Conservation (phyloP, 2,329 filamentous ascomycete species). For the Ilyonectria robusta region DNA sequence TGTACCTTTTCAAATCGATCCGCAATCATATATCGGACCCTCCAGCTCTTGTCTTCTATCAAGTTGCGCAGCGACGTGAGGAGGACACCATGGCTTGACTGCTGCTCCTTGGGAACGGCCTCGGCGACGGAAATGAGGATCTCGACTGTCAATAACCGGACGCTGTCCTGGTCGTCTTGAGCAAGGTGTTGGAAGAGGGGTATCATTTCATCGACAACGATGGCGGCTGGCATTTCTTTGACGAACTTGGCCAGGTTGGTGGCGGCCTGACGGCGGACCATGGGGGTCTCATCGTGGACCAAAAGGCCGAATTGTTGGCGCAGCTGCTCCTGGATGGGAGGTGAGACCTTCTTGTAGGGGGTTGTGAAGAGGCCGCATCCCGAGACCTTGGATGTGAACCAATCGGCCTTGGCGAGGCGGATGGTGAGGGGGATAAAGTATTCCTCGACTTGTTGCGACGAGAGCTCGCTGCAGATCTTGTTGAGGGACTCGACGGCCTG, state of each 20-base stretch:
- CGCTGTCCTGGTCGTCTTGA: slow-evolving; percentile 97
- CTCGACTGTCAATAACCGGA: slow-evolving; percentile 94
- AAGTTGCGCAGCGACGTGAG: slow-evolving; percentile 90
- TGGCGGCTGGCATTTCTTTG: slow-evolving; percentile 92
- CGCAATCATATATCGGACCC: slow-evolving; percentile 98
- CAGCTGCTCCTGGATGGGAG: slow-evolving; percentile 89
- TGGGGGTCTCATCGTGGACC: slow-evolving; percentile 98
- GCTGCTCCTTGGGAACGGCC: slow-evolving; percentile 97
- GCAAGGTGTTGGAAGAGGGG: slow-evolving; percentile 97
- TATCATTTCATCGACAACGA: slow-evolving; percentile 99
- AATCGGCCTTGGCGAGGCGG: slow-evolving; percentile 98
- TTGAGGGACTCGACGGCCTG: slow-evolving; percentile 99
- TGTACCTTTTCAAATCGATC: slow-evolving; percentile 93
- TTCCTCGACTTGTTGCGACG: slow-evolving; percentile 93
- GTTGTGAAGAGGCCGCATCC: slow-evolving; percentile 95
- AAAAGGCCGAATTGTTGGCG: slow-evolving; percentile 92
- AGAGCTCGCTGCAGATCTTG: slow-evolving; percentile 97
- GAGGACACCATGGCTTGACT: slow-evolving; percentile 94
- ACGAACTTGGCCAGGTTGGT: slow-evolving; percentile 98
- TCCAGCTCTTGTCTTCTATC: slow-evolving; percentile 99
- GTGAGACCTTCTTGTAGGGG: slow-evolving; percentile 92
- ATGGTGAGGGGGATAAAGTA: slow-evolving; percentile 96
- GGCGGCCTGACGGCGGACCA: slow-evolving; percentile 97
- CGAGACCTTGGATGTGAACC: slow-evolving; percentile 99
- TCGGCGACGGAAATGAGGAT: slow-evolving; percentile 97